A percentile compares a stretch with the other conserved stretches of the same genome.
Evolutionary conservation across 2,329 filamentous ascomycete species (phyloP).

Genomic region (Curvularia eragrostidis): DNA sequence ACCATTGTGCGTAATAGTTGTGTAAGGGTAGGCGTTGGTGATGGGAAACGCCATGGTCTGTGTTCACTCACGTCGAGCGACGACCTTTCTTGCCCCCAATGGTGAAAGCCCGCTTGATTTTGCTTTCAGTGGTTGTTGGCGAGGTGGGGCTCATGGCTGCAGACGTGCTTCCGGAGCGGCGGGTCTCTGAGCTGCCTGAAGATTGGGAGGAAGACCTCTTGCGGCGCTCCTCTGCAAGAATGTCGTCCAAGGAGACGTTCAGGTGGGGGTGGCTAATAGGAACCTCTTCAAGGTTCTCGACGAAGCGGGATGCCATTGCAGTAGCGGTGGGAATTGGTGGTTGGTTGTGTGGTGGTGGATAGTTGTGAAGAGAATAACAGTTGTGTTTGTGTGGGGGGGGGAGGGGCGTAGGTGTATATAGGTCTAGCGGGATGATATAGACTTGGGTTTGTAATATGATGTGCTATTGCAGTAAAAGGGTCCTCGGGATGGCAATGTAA

Average conservation of each 20-base stretch:
- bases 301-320: constrained; percentile 48
- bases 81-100: constrained; percentile 46
- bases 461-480: constrained; percentile 2
- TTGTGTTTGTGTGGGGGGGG: not conserved
- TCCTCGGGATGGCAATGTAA: constrained; percentile 3
- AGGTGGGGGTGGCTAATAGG: constrained; percentile 48
- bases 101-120: constrained; percentile 38
- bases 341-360: not conserved
- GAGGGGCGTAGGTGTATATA: constrained; percentile 22
- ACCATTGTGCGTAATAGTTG: constrained; percentile 2
- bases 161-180: constrained; percentile 33
- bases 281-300: constrained; percentile 49
- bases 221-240: constrained; percentile 48
- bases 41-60: not conserved
- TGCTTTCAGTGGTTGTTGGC: constrained; percentile 39
- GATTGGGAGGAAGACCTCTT: constrained; percentile 45
- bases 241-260: constrained; percentile 51
- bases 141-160: constrained; percentile 8
- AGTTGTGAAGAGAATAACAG: constrained; percentile 4
- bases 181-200: constrained; percentile 36
- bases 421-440: constrained; percentile 7
- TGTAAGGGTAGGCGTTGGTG: not conserved
- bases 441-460: constrained; percentile 22
- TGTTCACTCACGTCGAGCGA: constrained; percentile 17
- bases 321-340: constrained; percentile 4